These are phyloP conservation scores for Viola odorata DNA, from an alignment of 345 rosid genomes.

Conservation along the genomic window DNA sequence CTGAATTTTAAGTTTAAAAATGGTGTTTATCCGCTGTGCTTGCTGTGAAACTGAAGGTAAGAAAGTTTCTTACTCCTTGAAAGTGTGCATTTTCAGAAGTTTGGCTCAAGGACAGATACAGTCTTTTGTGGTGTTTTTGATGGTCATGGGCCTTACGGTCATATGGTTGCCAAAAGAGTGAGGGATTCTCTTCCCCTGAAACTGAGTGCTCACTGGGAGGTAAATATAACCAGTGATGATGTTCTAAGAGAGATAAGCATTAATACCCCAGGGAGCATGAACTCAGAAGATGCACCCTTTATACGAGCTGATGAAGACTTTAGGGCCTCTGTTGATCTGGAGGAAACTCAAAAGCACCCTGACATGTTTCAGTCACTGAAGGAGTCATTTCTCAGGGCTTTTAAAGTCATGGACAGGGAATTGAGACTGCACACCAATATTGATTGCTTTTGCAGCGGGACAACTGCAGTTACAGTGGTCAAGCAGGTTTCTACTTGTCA, in stretches of 20 bases:
- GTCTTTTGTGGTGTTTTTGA: slow-evolving; percentile 96
- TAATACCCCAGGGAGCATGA: slow-evolving; percentile 45
- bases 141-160: slow-evolving; percentile 98
- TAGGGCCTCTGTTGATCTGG: slow-evolving; percentile 44
- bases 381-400: slow-evolving; percentile 86
- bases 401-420: slow-evolving; percentile 91
- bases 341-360: slow-evolving; percentile 43
- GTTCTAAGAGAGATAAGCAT: slow-evolving; percentile 41
- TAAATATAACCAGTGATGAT: slow-evolving; percentile 47
- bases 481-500: slow-evolving; percentile 58
- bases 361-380: slow-evolving; percentile 57
- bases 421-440: slow-evolving; percentile 61
- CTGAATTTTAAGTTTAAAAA: neutral
- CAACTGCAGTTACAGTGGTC: slow-evolving; percentile 91
- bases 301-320: slow-evolving; percentile 64
- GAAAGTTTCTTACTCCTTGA: no score
- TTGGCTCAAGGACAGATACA: slow-evolving; percentile 75
- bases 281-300: slow-evolving; percentile 49
- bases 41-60: neutral
- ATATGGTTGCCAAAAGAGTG: slow-evolving; percentile 93
- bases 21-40: neutral
- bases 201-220: slow-evolving; percentile 77
- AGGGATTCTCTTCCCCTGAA: slow-evolving; percentile 88
- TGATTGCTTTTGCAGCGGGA: slow-evolving; percentile 96
- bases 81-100: slow-evolving; percentile 44